phyloP scores from a whole-genome alignment of 768 basidiomycete species.

The Gyrodon lividus region DNA sequence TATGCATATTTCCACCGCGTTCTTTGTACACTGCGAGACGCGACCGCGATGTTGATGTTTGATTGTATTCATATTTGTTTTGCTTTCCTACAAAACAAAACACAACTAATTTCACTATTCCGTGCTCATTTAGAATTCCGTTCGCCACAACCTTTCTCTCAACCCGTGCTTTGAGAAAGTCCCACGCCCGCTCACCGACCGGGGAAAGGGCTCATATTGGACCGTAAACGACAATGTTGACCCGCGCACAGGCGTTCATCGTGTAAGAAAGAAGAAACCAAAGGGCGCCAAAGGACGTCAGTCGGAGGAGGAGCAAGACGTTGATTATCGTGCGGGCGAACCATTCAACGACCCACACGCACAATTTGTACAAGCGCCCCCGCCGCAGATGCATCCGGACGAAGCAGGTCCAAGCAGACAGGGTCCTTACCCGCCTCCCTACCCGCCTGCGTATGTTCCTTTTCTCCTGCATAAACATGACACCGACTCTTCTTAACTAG shows the following conservation, averaged over 20 bases:
- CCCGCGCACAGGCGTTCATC: slow-evolving; percentile 85
- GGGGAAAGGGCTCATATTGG: slow-evolving; percentile 91
- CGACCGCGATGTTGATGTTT: slow-evolving; percentile 66
- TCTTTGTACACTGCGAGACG: slow-evolving; percentile 27
- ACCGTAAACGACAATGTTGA: slow-evolving; percentile 89
- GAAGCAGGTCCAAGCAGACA: slow-evolving; percentile 61
- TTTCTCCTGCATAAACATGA: background rate
- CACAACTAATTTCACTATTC: slow-evolving; percentile 20
- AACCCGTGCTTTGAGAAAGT: slow-evolving; percentile 93
- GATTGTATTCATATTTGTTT: slow-evolving; percentile 61
- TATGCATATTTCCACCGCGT: slow-evolving; percentile 3
- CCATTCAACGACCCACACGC: slow-evolving; percentile 55
- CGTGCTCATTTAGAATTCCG: slow-evolving; percentile 64
- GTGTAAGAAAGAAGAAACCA: slow-evolving; percentile 83
- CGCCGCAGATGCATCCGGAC: slow-evolving; percentile 54
- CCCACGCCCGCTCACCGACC: slow-evolving; percentile 85
- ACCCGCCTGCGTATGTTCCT: slow-evolving; percentile 48
- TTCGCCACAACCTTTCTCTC: slow-evolving; percentile 85
- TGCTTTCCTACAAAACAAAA: slow-evolving; percentile 33
- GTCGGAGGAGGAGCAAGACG: slow-evolving; percentile 61
- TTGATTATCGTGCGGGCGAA: slow-evolving; percentile 61
- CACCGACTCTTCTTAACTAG: slow-evolving; percentile 34
- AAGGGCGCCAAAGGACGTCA: slow-evolving; percentile 51
- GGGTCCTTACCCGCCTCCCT: slow-evolving; percentile 59
- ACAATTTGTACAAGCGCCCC: slow-evolving; percentile 52